Evolutionary conservation across 768 basidiomycete genomes (phyloP).

Genomic region (Lyophyllum shimeji): DNA sequence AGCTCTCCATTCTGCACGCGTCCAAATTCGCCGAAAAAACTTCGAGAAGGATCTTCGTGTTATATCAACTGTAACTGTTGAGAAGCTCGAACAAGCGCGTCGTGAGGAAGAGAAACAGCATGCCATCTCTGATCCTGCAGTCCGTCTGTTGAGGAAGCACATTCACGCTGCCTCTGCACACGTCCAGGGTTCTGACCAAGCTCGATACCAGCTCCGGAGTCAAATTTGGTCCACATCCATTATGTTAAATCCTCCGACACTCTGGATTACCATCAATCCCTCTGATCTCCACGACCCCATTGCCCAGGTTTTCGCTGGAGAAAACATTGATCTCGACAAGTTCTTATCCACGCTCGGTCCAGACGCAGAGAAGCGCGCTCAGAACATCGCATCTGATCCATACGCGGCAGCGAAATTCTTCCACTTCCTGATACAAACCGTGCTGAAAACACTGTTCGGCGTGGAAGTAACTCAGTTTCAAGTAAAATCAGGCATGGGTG

Average conservation of each 20-base stretch:
- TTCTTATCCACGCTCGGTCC: constrained; percentile 30
- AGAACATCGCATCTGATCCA: too few species aligned
- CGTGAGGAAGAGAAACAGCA: constrained; percentile 27
- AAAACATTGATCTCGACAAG: constrained; percentile 40
- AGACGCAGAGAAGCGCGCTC: neutral
- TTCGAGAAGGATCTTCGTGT: constrained; percentile 22
- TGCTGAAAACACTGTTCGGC: constrained; percentile 31
- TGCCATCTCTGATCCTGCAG: constrained; percentile 23
- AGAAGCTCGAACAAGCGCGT: constrained; percentile 28
- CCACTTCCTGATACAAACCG: constrained; percentile 24
- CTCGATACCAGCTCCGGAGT: constrained; percentile 16
- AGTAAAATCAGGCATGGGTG: constrained; percentile 23
- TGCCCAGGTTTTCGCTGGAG: constrained; percentile 41
- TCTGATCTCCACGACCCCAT: constrained; percentile 41
- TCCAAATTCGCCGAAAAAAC: constrained; percentile 30
- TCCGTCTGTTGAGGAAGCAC: constrained; percentile 24
- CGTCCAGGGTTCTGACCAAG: constrained; percentile 34
- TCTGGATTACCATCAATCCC: constrained; percentile 48
- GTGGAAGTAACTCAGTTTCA: constrained; percentile 19
- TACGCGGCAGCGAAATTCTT: constrained; percentile 1
- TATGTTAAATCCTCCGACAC: constrained; percentile 24
- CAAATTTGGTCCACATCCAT: constrained; percentile 38
- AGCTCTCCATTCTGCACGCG: constrained; percentile 17
- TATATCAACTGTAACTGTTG: constrained; percentile 22
- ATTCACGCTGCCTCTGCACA: constrained; percentile 19